Conservation (phyloP, 192 early-diverging fungal genomes). For the Entomortierella beljakovae region DNA sequence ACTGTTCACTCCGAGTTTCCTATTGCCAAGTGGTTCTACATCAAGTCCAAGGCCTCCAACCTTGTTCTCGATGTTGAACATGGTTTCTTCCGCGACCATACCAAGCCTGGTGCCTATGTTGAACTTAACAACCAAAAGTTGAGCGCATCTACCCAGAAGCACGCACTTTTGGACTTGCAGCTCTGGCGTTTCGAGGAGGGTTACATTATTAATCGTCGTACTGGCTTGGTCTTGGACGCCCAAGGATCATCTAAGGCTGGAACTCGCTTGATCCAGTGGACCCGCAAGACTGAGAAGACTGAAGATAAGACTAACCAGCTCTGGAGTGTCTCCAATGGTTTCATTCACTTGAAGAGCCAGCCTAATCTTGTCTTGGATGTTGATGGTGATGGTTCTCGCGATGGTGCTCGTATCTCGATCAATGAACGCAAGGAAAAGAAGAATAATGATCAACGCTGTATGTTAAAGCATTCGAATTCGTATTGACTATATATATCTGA, state of each 20-base stretch:
- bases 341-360: slow-evolving; percentile 39
- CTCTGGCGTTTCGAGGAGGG: slow-evolving; percentile 49
- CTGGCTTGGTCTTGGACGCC: slow-evolving; percentile 39
- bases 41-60: slow-evolving; percentile 50
- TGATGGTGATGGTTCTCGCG: slow-evolving; percentile 51
- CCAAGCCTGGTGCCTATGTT: slow-evolving; percentile 38
- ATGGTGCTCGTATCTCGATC: slow-evolving; percentile 40
- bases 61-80: slow-evolving; percentile 47
- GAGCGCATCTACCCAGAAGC: slow-evolving; percentile 23
- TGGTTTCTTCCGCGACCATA: slow-evolving; percentile 49
- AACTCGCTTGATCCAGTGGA: slow-evolving; percentile 37
- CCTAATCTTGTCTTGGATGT: slow-evolving; percentile 44
- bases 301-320: slow-evolving; percentile 37
- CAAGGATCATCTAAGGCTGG: slow-evolving; percentile 19
- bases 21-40: slow-evolving; percentile 36
- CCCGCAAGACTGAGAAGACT: slow-evolving; percentile 32
- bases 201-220: slow-evolving; percentile 53
- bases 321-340: slow-evolving; percentile 36
- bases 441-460: slow-evolving; percentile 49
- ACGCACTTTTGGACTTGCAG: slow-evolving; percentile 48
- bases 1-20: slow-evolving; percentile 26
- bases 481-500: neutral
- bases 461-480: neutral
- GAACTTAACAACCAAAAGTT: slow-evolving; percentile 51
- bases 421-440: slow-evolving; percentile 53